Conservation (phyloP, 306 rosid species). For the Inga laurina region DNA sequence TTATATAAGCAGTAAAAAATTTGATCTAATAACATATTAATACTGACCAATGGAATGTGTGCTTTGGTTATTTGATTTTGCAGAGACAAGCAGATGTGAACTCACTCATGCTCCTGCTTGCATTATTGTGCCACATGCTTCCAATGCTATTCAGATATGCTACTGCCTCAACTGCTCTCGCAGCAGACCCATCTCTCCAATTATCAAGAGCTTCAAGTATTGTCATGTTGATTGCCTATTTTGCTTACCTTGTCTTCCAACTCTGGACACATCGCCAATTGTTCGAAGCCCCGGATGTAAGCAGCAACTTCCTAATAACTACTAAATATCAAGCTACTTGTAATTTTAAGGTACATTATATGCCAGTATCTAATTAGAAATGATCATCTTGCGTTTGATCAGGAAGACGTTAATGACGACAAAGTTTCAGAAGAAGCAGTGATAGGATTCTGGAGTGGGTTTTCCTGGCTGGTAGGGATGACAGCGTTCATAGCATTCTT, state of each 20-base stretch:
- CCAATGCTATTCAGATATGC: slow-evolving; percentile 57
- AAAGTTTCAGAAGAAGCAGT: slow-evolving; percentile 52
- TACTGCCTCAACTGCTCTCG: slow-evolving; percentile 19
- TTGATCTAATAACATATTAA: neutral
- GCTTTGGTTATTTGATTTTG: neutral
- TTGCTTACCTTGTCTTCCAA: slow-evolving; percentile 73
- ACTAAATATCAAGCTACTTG: neutral
- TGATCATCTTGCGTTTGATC: slow-evolving; percentile 8
- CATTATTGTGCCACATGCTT: slow-evolving; percentile 63
- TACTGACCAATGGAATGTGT: neutral
- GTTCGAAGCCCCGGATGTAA: slow-evolving; percentile 68
- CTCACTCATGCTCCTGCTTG: slow-evolving; percentile 53
- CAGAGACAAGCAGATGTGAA: slow-evolving; percentile 82
- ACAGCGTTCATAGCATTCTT: slow-evolving; percentile 65
- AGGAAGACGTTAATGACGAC: slow-evolving; percentile 47
- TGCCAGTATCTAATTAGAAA: neutral
- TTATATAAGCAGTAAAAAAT: neutral
- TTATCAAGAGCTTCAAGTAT: slow-evolving; percentile 78
- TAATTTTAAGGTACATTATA: neutral
- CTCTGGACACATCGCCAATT: slow-evolving; percentile 75
- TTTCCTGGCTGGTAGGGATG: slow-evolving; percentile 81
- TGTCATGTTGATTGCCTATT: slow-evolving; percentile 72
- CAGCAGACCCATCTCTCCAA: slow-evolving; percentile 45
- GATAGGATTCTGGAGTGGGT: slow-evolving; percentile 78
- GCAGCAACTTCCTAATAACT: neutral